A percentile compares a stretch with the other conserved stretches of the same genome.
Evolutionary conservation across 208 protist genomes (phyloP).

Genomic region (Leishmania major): DNA sequence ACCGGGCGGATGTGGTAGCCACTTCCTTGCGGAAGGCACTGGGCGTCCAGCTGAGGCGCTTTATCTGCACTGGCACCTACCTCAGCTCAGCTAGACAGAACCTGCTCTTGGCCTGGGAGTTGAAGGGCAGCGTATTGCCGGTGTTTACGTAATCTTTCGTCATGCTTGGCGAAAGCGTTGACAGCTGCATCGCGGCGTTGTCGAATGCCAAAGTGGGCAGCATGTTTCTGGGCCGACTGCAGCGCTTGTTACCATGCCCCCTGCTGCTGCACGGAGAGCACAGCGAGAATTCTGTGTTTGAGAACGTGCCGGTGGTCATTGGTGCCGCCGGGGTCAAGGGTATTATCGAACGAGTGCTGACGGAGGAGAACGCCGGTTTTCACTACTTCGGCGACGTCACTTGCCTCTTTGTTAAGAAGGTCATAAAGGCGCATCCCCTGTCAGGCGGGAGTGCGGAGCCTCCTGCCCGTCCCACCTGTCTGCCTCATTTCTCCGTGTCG

Average conservation of each 20-base stretch:
- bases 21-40: conserved; percentile 47
- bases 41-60: conserved; percentile 35
- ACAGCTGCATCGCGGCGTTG: conserved; percentile 54
- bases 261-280: conserved; percentile 49
- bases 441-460: background rate
- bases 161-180: conserved; percentile 60
- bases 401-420: conserved; percentile 38
- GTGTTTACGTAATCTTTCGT: conserved; percentile 45
- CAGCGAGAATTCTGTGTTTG: conserved; percentile 43
- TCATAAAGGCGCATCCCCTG: conserved; percentile 30
- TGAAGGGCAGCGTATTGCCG: conserved; percentile 37
- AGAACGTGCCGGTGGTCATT: conserved; percentile 43
- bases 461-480: background rate
- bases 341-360: conserved; percentile 46
- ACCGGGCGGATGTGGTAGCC: conserved; percentile 44
- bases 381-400: conserved; percentile 42
- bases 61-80: conserved; percentile 52
- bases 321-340: conserved; percentile 38
- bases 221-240: conserved; percentile 43
- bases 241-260: conserved; percentile 49
- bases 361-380: conserved; percentile 42
- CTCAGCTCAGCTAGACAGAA: conserved; percentile 52
- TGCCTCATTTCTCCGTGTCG: background rate
- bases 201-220: conserved; percentile 37
- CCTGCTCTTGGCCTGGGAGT: conserved; percentile 33